phyloP scores from a whole-genome alignment of 345 rosid genomes.

The Iberis pinnata region DNA sequence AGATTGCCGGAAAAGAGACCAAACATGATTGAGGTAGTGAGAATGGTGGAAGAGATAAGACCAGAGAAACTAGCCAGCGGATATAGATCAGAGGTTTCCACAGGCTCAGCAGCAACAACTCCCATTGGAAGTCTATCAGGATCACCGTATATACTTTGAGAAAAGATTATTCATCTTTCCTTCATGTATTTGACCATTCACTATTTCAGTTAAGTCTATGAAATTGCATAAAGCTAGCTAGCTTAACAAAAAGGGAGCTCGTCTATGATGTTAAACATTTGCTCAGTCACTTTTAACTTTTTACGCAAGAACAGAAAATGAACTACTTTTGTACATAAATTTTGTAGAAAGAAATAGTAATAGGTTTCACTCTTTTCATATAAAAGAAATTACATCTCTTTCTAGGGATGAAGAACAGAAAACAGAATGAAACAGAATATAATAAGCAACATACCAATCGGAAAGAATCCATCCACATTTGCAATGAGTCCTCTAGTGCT shows the following conservation, averaged over 20 bases:
- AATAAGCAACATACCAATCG: background rate
- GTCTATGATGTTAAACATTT: no score
- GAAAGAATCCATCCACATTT: conserved; percentile 28
- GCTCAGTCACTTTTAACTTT: background rate
- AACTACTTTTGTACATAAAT: no score
- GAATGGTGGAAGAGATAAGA: conserved; percentile 60
- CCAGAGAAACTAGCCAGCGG: conserved; percentile 39
- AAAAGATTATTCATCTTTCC: conserved; percentile 23
- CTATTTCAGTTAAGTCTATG: conserved; percentile 9
- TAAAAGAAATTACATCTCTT: background rate
- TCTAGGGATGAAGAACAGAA: background rate
- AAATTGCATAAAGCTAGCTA: no score
- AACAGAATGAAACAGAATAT: background rate
- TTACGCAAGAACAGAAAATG: background rate
- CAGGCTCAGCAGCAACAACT: conserved; percentile 25
- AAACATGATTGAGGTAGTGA: conserved; percentile 56
- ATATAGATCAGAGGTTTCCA: conserved; percentile 39
- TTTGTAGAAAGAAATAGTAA: background rate
- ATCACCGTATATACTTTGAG: conserved; percentile 33
- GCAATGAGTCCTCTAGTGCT: conserved; percentile 13
- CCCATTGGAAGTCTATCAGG: conserved; percentile 35
- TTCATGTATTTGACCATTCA: conserved; percentile 12
- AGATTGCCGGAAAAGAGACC: conserved; percentile 78
- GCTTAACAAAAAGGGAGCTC: no score
- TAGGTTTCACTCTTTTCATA: background rate